Evolutionary conservation across 176 grass and related monocot genomes (phyloP).

Genomic region (Poa pratensis): DNA sequence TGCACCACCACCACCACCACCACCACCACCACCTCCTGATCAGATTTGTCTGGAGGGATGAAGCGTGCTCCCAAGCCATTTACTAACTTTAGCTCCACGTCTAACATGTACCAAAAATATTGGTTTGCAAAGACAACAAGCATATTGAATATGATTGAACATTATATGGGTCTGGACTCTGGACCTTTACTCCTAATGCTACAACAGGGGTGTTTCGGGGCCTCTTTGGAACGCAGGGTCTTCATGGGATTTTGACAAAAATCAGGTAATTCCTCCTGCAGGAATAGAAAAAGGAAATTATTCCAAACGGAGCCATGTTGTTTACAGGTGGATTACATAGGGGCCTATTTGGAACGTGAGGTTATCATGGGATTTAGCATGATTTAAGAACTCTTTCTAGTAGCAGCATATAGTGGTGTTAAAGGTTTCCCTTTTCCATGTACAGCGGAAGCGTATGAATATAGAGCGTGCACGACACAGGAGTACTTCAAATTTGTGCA

Average conservation of each 20-base stretch:
- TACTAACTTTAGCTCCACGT: conserved; percentile 35
- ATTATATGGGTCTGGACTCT: conserved; percentile 21
- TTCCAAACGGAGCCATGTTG: neutral
- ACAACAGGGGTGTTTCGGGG: conserved; percentile 6
- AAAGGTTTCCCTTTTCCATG: conserved; percentile 18
- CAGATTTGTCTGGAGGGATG: conserved; percentile 49
- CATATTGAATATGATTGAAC: conserved; percentile 2
- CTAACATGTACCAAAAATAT: conserved; percentile 10
- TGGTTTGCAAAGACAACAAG: neutral
- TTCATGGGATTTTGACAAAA: neutral
- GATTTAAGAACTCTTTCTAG: conserved; percentile 1
- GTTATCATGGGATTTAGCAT: neutral
- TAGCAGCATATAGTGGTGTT: neutral
- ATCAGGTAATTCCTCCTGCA: neutral
- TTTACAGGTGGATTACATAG: conserved; percentile 2
- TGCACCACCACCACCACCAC: conserved; percentile 6
- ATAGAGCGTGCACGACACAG: neutral
- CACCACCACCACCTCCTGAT: conserved; percentile 25
- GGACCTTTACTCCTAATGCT: neutral
- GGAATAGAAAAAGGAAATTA: neutral
- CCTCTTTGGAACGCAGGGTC: neutral
- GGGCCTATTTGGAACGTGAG: neutral
- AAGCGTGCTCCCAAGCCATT: conserved; percentile 19
- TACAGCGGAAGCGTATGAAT: neutral
- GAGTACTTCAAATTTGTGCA: conserved; percentile 12